Base-by-base conservation (phyloP, 768 basidiomycete species). In the Cystobasidium onofrii region DNA sequence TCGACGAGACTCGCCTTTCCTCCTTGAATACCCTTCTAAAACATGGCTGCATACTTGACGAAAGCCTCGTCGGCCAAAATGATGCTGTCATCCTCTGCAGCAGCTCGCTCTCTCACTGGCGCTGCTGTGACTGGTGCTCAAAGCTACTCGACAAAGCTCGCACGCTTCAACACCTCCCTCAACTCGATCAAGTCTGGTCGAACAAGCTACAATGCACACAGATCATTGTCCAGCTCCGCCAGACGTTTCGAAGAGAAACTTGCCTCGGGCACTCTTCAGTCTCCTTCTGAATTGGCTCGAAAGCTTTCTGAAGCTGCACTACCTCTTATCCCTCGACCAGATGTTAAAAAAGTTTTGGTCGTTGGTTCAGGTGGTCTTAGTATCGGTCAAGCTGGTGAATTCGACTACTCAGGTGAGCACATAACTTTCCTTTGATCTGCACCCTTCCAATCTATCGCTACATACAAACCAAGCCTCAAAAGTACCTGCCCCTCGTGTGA, bases 311-410 rank as follows among this genome's bases (percentile, higher is more conserved):
- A 94, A 34, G 91, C 89, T 78, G 95, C 98, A 72, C 85, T 99
- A 25, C 94, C 96, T 39, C 90, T 91, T 79, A 85, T 97, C 39
- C 88, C 90, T 52, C 88, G 92, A 43, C 91, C 94, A 17, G 87
- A 96, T 77, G 93, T 98, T 64, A 87, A 89, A 81, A 93, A 92
- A 79, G 96, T 98, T 64, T 86, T 97, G 77, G 92, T 98, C 75
- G 92, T 99, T 27, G 96, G 96, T 73, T 90, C 89, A 77, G 96
- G 96, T 77, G 96, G 96, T 67, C 87, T 99, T 57, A 89, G 88
- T 78, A 99, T 99, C 73, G 96, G 96, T 33, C 96, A 99, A 82
- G 96, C 96, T 3, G 96, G 96, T 81, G 96, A 99, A 83, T 99
- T 99, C 82, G 96, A 99, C 81, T 99, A 99, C 81, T 97, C 95